Evolutionary conservation across 192 early-diverging fungal species (phyloP).

Genomic region (Chytriomyces confervae): DNA sequence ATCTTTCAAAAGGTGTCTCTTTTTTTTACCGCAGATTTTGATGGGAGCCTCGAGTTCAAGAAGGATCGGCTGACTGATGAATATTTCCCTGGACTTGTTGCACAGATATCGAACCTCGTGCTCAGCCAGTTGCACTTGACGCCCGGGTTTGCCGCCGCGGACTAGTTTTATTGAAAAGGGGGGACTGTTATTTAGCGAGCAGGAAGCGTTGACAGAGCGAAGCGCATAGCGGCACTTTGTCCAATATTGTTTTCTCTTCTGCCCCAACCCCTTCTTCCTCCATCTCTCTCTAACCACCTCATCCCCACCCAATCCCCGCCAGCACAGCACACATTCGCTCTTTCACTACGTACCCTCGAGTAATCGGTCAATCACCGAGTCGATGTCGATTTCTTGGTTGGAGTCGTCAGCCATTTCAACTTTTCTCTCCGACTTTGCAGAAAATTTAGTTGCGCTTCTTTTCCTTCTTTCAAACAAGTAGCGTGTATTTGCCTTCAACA

Average conservation of each 20-base stretch:
- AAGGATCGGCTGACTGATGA: conserved; percentile 91
- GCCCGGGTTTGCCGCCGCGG: conserved; percentile 91
- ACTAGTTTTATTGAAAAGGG: conserved; percentile 65
- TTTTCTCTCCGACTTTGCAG: not conserved
- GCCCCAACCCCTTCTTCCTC: not conserved
- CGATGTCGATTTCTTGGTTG: conserved; percentile 73
- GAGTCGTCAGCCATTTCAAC: conserved; percentile 35
- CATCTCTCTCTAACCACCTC: not conserved
- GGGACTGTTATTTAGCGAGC: not conserved
- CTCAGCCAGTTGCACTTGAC: conserved; percentile 95
- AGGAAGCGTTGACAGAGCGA: no score
- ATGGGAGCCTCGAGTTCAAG: conserved; percentile 94
- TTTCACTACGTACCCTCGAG: conserved; percentile 77
- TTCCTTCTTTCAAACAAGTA: not conserved
- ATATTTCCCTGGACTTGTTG: conserved; percentile 91
- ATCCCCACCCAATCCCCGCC: not conserved
- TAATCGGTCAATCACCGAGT: conserved; percentile 88
- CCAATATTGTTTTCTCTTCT: no score
- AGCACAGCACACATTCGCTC: not conserved
- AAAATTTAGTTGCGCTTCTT: not conserved
- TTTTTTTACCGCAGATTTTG: conserved; percentile 84
- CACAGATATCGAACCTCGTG: conserved; percentile 95
- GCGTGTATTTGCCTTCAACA: not conserved
- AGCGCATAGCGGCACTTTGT: no score
- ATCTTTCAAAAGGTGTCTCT: not conserved